Conservation (phyloP, 805 yeast genomes). For the Saccharomyces mikatae region DNA sequence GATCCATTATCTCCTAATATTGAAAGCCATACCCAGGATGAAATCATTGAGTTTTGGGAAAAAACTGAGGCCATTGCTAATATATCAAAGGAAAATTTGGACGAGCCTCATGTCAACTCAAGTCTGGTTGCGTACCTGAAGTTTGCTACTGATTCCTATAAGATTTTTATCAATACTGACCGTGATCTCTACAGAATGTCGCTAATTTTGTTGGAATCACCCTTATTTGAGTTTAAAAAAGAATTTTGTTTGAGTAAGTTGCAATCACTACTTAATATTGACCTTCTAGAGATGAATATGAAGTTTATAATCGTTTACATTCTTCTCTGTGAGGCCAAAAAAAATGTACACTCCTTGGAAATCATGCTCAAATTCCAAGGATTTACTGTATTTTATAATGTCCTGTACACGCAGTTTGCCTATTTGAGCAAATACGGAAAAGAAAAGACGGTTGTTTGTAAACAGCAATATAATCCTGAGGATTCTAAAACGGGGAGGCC, state of each 20-base stretch:
- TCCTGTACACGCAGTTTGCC: conserved; percentile 33
- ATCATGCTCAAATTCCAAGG: conserved; percentile 47
- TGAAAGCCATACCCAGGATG: conserved; percentile 11
- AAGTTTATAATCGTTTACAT: conserved; percentile 38
- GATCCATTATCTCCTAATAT: conserved; percentile 15
- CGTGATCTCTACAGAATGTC: conserved; percentile 33
- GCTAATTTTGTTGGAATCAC: conserved; percentile 28
- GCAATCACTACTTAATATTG: conserved; percentile 37
- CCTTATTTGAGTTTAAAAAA: conserved; percentile 31
- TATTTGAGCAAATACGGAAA: conserved; percentile 26
- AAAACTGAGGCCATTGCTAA: conserved; percentile 20
- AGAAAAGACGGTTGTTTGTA: conserved; percentile 10
- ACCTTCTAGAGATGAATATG: conserved; percentile 30
- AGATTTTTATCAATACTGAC: conserved; percentile 20
- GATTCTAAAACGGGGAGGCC: not conserved
- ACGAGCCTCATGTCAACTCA: conserved; percentile 17
- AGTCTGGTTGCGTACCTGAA: conserved; percentile 25
- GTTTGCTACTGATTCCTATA: conserved; percentile 22
- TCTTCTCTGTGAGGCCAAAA: conserved; percentile 38
- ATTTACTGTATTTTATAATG: conserved; percentile 37
- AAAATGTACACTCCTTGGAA: conserved; percentile 36
- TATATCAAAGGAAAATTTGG: conserved; percentile 3
- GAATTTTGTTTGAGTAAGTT: conserved; percentile 44
- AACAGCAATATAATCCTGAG: not conserved
- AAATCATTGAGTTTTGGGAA: conserved; percentile 22